Evolutionary conservation across 352 stramenopile species (phyloP).

Genomic region (Globisporangium heterothallicum): DNA sequence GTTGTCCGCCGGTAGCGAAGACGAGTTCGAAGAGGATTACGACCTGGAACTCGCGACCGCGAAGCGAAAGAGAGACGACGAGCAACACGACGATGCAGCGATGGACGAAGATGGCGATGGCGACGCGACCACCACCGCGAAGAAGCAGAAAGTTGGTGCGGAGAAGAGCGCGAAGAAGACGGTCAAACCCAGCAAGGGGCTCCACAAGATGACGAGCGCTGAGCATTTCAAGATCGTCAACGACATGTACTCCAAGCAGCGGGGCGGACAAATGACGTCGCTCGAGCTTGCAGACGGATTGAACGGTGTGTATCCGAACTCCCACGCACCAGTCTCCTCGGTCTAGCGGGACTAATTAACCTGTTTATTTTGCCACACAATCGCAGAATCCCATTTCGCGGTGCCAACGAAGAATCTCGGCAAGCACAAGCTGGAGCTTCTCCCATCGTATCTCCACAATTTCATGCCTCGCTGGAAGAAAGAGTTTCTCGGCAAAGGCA

Average conservation of each 20-base stretch:
- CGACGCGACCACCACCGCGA: not conserved
- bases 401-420: conserved; percentile 45
- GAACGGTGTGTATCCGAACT: conserved; percentile 41
- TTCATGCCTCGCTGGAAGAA: conserved; percentile 70
- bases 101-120: conserved; percentile 10
- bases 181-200: conserved; percentile 46
- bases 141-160: conserved; percentile 4
- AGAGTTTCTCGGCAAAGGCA: conserved; percentile 70
- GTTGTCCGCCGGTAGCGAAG: conserved; percentile 66
- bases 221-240: conserved; percentile 85
- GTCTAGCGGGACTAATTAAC: too few relatives aligned
- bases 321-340: too few relatives aligned
- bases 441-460: conserved; percentile 71
- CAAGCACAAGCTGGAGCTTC: conserved; percentile 73
- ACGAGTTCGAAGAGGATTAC: conserved; percentile 76
- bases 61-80: conserved; percentile 33
- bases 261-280: conserved; percentile 71
- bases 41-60: conserved; percentile 40
- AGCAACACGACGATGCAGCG: conserved; percentile 8
- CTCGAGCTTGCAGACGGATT: conserved; percentile 78
- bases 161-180: conserved; percentile 13
- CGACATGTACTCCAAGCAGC: conserved; percentile 68
- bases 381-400: conserved; percentile 61
- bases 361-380: not conserved
- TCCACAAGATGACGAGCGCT: conserved; percentile 69